A percentile compares a stretch with the other conserved stretches of the same genome.
These are phyloP conservation scores for Mayamaea pseudoterrestris DNA, from an alignment of 108 stramenopile species.

Conservation along the genomic window DNA sequence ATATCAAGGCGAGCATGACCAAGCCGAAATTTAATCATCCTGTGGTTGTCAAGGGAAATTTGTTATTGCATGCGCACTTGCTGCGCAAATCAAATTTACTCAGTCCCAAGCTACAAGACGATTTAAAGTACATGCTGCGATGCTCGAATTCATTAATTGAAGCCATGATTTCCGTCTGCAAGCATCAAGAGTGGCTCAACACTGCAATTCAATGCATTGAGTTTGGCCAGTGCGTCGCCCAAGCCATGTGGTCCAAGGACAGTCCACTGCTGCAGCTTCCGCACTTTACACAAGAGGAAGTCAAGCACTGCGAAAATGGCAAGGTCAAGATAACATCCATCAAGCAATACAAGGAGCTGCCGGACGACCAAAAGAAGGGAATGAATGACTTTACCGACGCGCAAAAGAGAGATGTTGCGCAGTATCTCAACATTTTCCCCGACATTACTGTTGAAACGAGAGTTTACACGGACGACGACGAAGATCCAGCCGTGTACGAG, in stretches of 20 bases:
- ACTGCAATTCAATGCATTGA: constrained; percentile 82
- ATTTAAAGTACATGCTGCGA: constrained; percentile 82
- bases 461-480: constrained; percentile 93
- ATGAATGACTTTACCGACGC: constrained; percentile 60
- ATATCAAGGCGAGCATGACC: constrained; percentile 62
- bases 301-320: constrained; percentile 48
- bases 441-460: constrained; percentile 63
- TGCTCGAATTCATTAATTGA: constrained; percentile 75
- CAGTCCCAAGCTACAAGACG: constrained; percentile 24
- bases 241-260: constrained; percentile 89
- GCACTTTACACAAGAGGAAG: constrained; percentile 78
- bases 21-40: constrained; percentile 87
- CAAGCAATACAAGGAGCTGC: constrained; percentile 56
- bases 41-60: constrained; percentile 85
- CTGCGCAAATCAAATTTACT: constrained; percentile 36
- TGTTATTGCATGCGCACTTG: constrained; percentile 88
- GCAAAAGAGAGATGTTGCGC: constrained; percentile 78
- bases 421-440: constrained; percentile 73
- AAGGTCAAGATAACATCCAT: constrained; percentile 43
- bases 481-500: constrained; percentile 88
- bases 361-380: constrained; percentile 77
- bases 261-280: constrained; percentile 80
- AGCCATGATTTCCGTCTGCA: constrained; percentile 93
- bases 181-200: constrained; percentile 75
- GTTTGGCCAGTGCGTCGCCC: constrained; percentile 86